These are phyloP conservation scores for Ascochyta fabae DNA, from an alignment of 2,329 filamentous ascomycete genomes.

Conservation along the genomic window DNA sequence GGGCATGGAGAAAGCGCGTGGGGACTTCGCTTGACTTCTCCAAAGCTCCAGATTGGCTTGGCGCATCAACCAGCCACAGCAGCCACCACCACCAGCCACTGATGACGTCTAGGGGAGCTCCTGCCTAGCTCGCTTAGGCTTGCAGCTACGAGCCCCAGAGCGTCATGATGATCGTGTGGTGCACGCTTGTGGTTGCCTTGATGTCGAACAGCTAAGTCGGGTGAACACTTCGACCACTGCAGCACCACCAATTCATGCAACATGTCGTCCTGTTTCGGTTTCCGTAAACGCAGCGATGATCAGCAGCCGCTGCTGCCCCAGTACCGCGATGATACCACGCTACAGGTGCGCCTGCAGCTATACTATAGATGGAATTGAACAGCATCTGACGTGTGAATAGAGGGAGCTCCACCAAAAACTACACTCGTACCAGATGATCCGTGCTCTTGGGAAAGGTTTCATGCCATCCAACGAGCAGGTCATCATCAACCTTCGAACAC, in stretches of 20 bases:
- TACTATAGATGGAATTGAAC: not conserved
- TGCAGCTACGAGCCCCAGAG: not conserved
- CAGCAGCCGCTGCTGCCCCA: slow-evolving; percentile 76
- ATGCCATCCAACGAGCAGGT: slow-evolving; percentile 91
- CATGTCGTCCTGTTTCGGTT: slow-evolving; percentile 72
- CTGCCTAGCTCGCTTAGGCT: slow-evolving; percentile 6
- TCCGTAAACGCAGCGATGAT: slow-evolving; percentile 65
- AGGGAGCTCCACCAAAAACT: slow-evolving; percentile 83
- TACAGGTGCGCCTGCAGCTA: slow-evolving; percentile 47
- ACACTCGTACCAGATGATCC: slow-evolving; percentile 89
- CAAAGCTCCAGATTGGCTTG: slow-evolving; percentile 4
- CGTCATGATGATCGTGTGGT: slow-evolving; percentile 13
- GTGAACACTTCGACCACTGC: not conserved
- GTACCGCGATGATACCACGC: slow-evolving; percentile 79
- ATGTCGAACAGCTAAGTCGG: not conserved
- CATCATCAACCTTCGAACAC: slow-evolving; percentile 77
- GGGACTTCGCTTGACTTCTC: slow-evolving; percentile 10
- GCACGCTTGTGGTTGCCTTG: slow-evolving; percentile 12
- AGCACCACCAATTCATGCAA: slow-evolving; percentile 13
- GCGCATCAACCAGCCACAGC: slow-evolving; percentile 7
- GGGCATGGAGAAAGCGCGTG: slow-evolving; percentile 14
- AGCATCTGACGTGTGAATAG: slow-evolving; percentile 55
- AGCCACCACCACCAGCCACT: not conserved
- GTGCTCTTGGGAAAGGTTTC: slow-evolving; percentile 80
- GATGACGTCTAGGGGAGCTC: slow-evolving; percentile 15